Evolutionary conservation across 352 stramenopile genomes (phyloP).

Genomic region (Detonula confervacea): DNA sequence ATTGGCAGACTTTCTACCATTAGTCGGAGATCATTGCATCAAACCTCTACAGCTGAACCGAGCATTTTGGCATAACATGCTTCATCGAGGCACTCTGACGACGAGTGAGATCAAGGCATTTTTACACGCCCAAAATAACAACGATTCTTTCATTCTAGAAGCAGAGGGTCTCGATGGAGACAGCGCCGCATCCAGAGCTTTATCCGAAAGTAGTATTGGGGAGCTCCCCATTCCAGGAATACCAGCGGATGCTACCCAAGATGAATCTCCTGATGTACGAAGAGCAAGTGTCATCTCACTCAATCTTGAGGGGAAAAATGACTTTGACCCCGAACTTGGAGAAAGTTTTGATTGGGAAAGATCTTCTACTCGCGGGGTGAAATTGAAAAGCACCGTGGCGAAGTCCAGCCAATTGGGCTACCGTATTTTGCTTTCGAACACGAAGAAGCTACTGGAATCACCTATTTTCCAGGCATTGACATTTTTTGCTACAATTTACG

Average conservation of each 20-base stretch:
- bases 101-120: slow-evolving; percentile 54
- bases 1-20: slow-evolving; percentile 61
- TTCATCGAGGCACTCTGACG: slow-evolving; percentile 48
- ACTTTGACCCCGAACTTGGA: slow-evolving; percentile 45
- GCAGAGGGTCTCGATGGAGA: slow-evolving; percentile 10
- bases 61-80: slow-evolving; percentile 66
- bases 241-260: slow-evolving; percentile 54
- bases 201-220: slow-evolving; percentile 14
- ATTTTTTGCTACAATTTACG: slow-evolving; percentile 57
- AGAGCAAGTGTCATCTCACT: slow-evolving; percentile 54
- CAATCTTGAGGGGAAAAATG: slow-evolving; percentile 6
- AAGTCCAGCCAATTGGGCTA: slow-evolving; percentile 27
- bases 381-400: slow-evolving; percentile 30
- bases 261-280: slow-evolving; percentile 27
- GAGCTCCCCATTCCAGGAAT: slow-evolving; percentile 59
- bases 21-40: slow-evolving; percentile 56
- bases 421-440: slow-evolving; percentile 10
- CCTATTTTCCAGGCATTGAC: slow-evolving; percentile 52
- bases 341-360: slow-evolving; percentile 13
- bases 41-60: slow-evolving; percentile 59
- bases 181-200: background rate
- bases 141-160: slow-evolving; percentile 26
- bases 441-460: slow-evolving; percentile 46
- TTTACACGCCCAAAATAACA: slow-evolving; percentile 35
- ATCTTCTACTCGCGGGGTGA: background rate